A percentile compares a stretch with the other conserved stretches of the same genome.
Evolutionary conservation across 495 filamentous ascomycete genomes (phyloP).

Genomic region (Penicillium silybi): DNA sequence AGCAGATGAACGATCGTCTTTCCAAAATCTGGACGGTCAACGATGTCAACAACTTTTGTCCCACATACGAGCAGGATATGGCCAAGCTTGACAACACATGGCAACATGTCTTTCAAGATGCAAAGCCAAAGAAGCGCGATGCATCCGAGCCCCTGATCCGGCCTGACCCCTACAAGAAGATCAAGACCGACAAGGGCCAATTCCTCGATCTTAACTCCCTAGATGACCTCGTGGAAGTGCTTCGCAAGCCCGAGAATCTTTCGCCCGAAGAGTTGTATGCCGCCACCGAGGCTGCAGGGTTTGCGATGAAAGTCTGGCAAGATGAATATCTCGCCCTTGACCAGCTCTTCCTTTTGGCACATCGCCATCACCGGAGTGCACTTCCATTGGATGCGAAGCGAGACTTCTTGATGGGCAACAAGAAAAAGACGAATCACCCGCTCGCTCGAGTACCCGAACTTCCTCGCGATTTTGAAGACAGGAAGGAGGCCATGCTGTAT

Average conservation of each 20-base stretch:
- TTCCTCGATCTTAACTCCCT: slow-evolving; percentile 42
- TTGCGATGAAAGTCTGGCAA: slow-evolving; percentile 56
- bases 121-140: slow-evolving; percentile 42
- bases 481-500: slow-evolving; percentile 42
- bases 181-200: slow-evolving; percentile 32
- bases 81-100: slow-evolving; percentile 27
- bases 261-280: slow-evolving; percentile 49
- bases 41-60: slow-evolving; percentile 44
- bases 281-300: slow-evolving; percentile 48
- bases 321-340: slow-evolving; percentile 61
- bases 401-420: slow-evolving; percentile 10
- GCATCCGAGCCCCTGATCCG: slow-evolving; percentile 40
- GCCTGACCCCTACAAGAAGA: slow-evolving; percentile 40
- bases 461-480: slow-evolving; percentile 31
- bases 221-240: slow-evolving; percentile 32
- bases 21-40: slow-evolving; percentile 57
- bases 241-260: slow-evolving; percentile 34
- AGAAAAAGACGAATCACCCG: slow-evolving; percentile 18
- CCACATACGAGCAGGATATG: slow-evolving; percentile 31
- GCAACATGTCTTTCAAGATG: slow-evolving; percentile 30
- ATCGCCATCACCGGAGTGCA: slow-evolving; percentile 30
- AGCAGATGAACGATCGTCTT: slow-evolving; percentile 53
- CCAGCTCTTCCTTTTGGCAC: slow-evolving; percentile 47
- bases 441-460: slow-evolving; percentile 18
- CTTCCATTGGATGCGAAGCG: slow-evolving; percentile 14